Conservation (phyloP, 352 stramenopile genomes). For the Blastocystis sp. region DNA sequence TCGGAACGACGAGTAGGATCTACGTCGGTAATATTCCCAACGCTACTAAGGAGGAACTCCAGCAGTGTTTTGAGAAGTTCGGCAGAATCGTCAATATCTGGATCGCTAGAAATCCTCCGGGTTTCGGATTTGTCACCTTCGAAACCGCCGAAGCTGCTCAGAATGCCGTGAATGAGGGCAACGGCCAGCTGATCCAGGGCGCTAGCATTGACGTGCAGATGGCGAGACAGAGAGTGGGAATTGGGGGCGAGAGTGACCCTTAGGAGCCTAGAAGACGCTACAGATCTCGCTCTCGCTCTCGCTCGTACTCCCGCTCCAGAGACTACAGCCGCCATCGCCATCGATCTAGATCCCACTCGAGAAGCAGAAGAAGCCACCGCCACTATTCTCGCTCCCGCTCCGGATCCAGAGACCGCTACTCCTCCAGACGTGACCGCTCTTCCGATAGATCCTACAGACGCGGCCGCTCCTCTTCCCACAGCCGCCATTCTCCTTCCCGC, state of each 20-base stretch:
- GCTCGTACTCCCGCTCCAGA: constrained; percentile 22
- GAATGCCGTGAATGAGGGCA: constrained; percentile 70
- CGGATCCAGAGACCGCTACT: constrained; percentile 26
- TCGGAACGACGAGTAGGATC: constrained; percentile 28
- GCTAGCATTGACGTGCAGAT: constrained; percentile 44
- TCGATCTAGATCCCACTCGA: constrained; percentile 35
- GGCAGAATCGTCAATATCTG: constrained; percentile 71
- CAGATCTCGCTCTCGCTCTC: constrained; percentile 27
- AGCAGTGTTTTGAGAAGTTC: constrained; percentile 71
- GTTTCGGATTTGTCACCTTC: constrained; percentile 73
- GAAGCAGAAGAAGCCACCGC: constrained; percentile 58
- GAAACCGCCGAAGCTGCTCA: constrained; percentile 70
- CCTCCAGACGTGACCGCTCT: constrained; percentile 24
- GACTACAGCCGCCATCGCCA: constrained; percentile 58
- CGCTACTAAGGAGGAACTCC: constrained; percentile 70
- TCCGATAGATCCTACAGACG: constrained; percentile 24
- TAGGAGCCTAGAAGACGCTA: constrained; percentile 1
- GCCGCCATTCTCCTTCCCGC: constrained; percentile 41
- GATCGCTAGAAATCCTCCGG: constrained; percentile 73
- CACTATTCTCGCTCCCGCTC: constrained; percentile 59
- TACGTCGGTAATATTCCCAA: constrained; percentile 47
- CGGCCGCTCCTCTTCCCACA: constrained; percentile 12
- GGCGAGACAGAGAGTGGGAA: constrained; percentile 3
- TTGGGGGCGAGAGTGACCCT: not conserved
- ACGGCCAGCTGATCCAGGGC: constrained; percentile 71